Base-by-base conservation (phyloP, 78 protist species). In the slime mould (Dictyostelium discoideum) region DNA sequence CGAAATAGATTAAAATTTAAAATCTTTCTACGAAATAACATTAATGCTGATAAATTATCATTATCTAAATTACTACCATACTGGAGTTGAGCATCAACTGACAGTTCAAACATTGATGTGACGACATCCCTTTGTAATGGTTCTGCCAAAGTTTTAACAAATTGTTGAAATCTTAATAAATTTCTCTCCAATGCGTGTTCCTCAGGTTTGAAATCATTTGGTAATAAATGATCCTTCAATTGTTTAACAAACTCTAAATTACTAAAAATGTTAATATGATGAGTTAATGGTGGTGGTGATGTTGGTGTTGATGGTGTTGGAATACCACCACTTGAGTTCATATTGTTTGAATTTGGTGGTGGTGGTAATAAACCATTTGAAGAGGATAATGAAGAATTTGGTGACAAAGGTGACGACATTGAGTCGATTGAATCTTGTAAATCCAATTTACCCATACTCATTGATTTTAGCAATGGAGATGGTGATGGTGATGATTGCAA, bases 351-450 rank as follows among this genome's bases (percentile, higher is more conserved):
- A 7, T 44, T 44, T 65, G n/a, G n/a, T 65, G 73, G 73, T 65
- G 73, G 73, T 10, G 42, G 24, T 37, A 74, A 74, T n/a, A 14
- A 29, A 10, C 39, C 50, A 74, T 26, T 74, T 29, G 81, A 74
- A 74, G n/a, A 14, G 0, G 81, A 74, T 74, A 37, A 37, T n/a
- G 85, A 22, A 14, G 85, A 65, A 65, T 65, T 65, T 29, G 40
- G 46, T 32, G 72, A 60, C 54, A 26, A 39, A 13, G 92, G 67
- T 42, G 92, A 77, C 2, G 84, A 29, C 26, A 86, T 50, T 29
- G 50, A 76, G 60, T 57, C 93, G 42, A 72, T 32, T 14, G 93
- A 77, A 24, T 86, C 92, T 74, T 87, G 93, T 18, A 87, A 26
- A 26, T 87, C 93, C 57, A 87, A 77, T 39, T 57, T 87, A 42